phyloP scores from a whole-genome alignment of 805 yeast species.

The Naumovozyma baii region DNA sequence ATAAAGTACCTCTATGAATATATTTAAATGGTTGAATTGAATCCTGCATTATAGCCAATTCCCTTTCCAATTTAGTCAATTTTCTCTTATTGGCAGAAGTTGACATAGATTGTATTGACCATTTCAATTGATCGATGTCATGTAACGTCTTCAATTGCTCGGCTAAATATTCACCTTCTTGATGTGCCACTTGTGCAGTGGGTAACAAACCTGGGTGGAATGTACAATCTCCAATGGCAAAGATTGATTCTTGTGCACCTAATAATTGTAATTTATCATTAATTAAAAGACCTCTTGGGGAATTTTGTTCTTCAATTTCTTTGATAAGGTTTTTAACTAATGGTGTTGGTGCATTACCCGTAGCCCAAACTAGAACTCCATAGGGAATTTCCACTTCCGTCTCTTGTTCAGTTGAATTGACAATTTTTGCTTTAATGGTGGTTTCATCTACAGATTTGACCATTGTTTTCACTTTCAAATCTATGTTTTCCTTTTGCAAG shows the following conservation, averaged over 20 bases:
- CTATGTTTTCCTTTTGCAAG: slow-evolving; percentile 57
- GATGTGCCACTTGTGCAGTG: slow-evolving; percentile 96
- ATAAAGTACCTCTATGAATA: slow-evolving; percentile 85
- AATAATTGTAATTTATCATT: slow-evolving; percentile 74
- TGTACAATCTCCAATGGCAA: slow-evolving; percentile 92
- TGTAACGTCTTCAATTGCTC: slow-evolving; percentile 55
- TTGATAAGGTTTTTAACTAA: slow-evolving; percentile 56
- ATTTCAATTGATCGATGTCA: slow-evolving; percentile 49
- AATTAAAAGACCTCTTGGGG: slow-evolving; percentile 83
- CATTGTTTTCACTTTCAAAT: slow-evolving; percentile 75
- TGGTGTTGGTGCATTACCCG: slow-evolving; percentile 86
- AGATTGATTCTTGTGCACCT: slow-evolving; percentile 68
- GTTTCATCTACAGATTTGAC: slow-evolving; percentile 74
- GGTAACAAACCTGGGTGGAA: slow-evolving; percentile 81
- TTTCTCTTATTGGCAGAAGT: slow-evolving; percentile 7
- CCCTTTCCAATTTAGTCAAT: slow-evolving; percentile 35
- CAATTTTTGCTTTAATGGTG: slow-evolving; percentile 59
- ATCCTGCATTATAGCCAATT: slow-evolving; percentile 33
- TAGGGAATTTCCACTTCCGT: slow-evolving; percentile 76
- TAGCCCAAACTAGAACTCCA: slow-evolving; percentile 94
- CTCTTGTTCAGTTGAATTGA: slow-evolving; percentile 41
- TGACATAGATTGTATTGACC: slow-evolving; percentile 30
- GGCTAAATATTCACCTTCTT: slow-evolving; percentile 80
- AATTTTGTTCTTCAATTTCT: slow-evolving; percentile 54
- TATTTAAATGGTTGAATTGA: slow-evolving; percentile 59